phyloP scores from a whole-genome alignment of 805 yeast species.

The Candida sakaeoensis region DNA sequence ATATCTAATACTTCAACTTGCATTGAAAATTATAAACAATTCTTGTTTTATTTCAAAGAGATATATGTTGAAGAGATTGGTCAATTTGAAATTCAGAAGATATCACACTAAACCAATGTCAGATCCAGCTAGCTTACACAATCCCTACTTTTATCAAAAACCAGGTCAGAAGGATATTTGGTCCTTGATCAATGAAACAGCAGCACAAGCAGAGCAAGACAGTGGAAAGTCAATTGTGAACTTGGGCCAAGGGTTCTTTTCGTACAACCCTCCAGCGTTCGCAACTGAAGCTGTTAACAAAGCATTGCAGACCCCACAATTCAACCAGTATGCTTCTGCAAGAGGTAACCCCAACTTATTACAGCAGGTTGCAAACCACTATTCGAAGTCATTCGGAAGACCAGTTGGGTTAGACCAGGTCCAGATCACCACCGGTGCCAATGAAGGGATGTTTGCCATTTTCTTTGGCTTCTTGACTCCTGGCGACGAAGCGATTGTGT shows the following conservation, averaged over 20 bases:
- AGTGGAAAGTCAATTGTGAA: conserved; percentile 78
- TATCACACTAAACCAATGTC: not conserved
- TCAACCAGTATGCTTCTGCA: conserved; percentile 92
- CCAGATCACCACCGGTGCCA: conserved; percentile 92
- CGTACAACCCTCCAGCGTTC: conserved; percentile 93
- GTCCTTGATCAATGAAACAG: conserved; percentile 93
- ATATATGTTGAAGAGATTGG: conserved; percentile 1
- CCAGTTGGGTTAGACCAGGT: conserved; percentile 57
- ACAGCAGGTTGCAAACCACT: conserved; percentile 65
- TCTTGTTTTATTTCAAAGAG: too few species aligned
- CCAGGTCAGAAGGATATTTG: conserved; percentile 85
- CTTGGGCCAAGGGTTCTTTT: conserved; percentile 96
- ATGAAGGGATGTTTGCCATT: conserved; percentile 86
- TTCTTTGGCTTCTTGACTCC: conserved; percentile 79
- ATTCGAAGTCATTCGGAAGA: conserved; percentile 63
- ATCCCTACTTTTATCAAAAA: conserved; percentile 58
- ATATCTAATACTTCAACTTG: not conserved
- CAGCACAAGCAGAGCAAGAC: conserved; percentile 71
- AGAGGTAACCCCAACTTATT: conserved; percentile 78
- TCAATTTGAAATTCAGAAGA: not conserved
- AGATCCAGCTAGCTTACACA: conserved; percentile 34
- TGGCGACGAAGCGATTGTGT: conserved; percentile 94
- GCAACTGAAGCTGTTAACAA: conserved; percentile 77
- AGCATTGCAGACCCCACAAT: conserved; percentile 68
- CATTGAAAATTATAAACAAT: not conserved